Evolutionary conservation across 2,329 filamentous ascomycete species (phyloP).

Genomic region (Zymoseptoria pseudotritici): DNA sequence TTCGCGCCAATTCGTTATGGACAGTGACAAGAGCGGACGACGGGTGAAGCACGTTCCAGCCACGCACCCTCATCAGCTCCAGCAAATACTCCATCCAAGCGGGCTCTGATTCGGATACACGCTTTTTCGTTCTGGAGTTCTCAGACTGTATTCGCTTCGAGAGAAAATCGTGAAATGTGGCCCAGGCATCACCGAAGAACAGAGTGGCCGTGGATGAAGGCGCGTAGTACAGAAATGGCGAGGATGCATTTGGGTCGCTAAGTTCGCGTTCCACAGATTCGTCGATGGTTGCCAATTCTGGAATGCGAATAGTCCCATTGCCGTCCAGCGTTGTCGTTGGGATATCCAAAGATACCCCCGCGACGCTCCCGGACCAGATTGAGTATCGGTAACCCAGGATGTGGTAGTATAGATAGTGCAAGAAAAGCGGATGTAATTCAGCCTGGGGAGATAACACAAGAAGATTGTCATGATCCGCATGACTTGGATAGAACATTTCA

Average conservation of each 20-base stretch:
- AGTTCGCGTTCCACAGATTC: slow-evolving; percentile 24
- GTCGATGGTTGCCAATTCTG: slow-evolving; percentile 26
- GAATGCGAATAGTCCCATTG: slow-evolving; percentile 46
- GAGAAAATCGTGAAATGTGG: slow-evolving; percentile 74
- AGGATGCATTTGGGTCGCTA: slow-evolving; percentile 25
- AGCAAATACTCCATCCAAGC: slow-evolving; percentile 73
- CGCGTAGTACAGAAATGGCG: slow-evolving; percentile 75
- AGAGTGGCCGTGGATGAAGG: slow-evolving; percentile 76
- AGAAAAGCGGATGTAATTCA: slow-evolving; percentile 74
- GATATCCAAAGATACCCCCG: slow-evolving; percentile 74
- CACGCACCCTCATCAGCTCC: slow-evolving; percentile 66
- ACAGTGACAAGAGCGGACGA: slow-evolving; percentile 56
- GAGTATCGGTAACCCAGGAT: slow-evolving; percentile 75
- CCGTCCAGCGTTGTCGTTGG: slow-evolving; percentile 60
- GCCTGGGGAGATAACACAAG: slow-evolving; percentile 76
- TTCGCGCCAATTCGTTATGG: slow-evolving; percentile 65
- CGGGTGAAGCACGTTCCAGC: slow-evolving; percentile 76
- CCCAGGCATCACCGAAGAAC: slow-evolving; percentile 80
- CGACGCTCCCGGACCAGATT: slow-evolving; percentile 45
- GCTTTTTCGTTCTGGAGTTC: slow-evolving; percentile 38
- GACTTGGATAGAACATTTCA: slow-evolving; percentile 78
- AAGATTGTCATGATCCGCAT: slow-evolving; percentile 60
- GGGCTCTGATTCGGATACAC: slow-evolving; percentile 61
- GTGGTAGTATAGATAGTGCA: slow-evolving; percentile 75
- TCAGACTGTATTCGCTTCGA: slow-evolving; percentile 43